Evolutionary conservation across 2,329 filamentous ascomycete genomes (phyloP).

Genomic region (Aspergillus neotritici): DNA sequence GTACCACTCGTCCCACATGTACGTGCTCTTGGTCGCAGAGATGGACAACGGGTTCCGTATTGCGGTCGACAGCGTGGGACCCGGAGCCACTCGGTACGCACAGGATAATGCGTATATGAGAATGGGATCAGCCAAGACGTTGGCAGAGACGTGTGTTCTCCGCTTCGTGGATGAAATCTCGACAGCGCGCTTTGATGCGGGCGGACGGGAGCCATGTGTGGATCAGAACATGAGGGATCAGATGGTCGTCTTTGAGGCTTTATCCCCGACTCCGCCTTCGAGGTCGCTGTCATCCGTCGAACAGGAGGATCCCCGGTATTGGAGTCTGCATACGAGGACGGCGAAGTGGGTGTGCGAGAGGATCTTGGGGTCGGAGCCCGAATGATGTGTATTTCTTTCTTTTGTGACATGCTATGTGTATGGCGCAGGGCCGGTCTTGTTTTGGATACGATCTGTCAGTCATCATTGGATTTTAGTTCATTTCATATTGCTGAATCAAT

Average conservation of each 20-base stretch:
- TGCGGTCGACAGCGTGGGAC: constrained; percentile 21
- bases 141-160: constrained; percentile 42
- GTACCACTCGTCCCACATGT: constrained; percentile 42
- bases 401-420: no score
- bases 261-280: constrained; percentile 20
- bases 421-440: no score
- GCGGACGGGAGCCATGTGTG: constrained; percentile 37
- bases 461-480: no score
- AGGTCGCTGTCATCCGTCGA: constrained; percentile 7
- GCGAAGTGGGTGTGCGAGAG: constrained; percentile 41
- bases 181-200: constrained; percentile 23
- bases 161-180: constrained; percentile 44
- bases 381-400: no score
- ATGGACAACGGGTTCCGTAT: constrained; percentile 45
- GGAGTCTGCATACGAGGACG: constrained; percentile 41
- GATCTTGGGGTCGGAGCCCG: constrained; percentile 24
- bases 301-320: constrained; percentile 25
- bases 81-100: no score
- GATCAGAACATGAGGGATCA: constrained; percentile 56
- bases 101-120: no score
- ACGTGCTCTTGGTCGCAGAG: constrained; percentile 52
- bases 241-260: constrained; percentile 54
- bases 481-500: no score
- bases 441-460: no score
- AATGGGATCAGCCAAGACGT: constrained; percentile 23